Evolutionary conservation across 1,139 yeast genomes (phyloP), one percentile per base, ranked within the genome.

Genomic region (Spathaspora sp.): DNA sequence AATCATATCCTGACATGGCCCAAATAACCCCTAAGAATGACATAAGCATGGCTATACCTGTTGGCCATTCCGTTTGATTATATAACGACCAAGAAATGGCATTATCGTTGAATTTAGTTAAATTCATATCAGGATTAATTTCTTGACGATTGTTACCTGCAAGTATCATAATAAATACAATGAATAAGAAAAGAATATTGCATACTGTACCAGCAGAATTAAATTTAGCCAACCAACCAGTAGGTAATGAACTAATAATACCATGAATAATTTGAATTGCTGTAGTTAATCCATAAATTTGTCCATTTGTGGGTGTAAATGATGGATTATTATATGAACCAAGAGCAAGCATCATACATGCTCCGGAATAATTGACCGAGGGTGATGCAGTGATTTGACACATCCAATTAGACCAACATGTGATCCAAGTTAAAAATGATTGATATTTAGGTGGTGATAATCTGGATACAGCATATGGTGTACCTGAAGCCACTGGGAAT

Each of bases 1-100:
- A 79, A 60, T 85, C 91, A 57, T 81, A 84, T 17, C 90, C 90
- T 41, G 86, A 78, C 86, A 84, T 83, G 31, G 86, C 81, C 90
- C 90, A 85, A 57, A 84, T 81, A 44, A 79, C 84, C 24, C 89
- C 84, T 57, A 82, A 66, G 60, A 83, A 84, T 16, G 82, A 71
- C 76, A 81, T 72, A 49, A 84, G 65, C 59, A 82, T 70, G 24
- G 86, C 76, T 42, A 83, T 70, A 43, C 90, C 90, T 46, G 72
- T 69, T 4, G 89, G 86, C 76, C 81, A 85, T 16, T 82, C 89
- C 7, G 89, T 81, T 52, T 75, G 80, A 63, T 84, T 84, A 40
- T 74, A 66, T 42, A 82, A 70, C 1, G 68, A 66, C 89, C 89
- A 84, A 2, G 87, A 87, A 6, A 56, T 56, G 5, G 67, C 49